phyloP scores from a whole-genome alignment of 768 basidiomycete species.

The Auricularia auricula-judae region DNA sequence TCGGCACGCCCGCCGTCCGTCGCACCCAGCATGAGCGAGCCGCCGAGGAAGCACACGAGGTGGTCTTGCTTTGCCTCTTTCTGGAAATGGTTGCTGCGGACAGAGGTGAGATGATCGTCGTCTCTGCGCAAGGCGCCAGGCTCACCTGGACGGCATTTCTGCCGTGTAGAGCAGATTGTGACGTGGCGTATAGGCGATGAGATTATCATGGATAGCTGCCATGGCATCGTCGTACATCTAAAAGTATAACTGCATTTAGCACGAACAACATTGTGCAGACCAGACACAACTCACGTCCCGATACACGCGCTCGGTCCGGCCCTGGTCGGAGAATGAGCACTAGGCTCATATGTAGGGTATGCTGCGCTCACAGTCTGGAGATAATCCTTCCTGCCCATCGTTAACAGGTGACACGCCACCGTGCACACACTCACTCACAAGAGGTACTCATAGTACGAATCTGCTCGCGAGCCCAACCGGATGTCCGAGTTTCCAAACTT shows the following conservation, averaged over 20 bases:
- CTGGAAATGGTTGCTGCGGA: not conserved
- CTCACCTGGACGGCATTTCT: slow-evolving; percentile 59
- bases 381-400: slow-evolving; percentile 49
- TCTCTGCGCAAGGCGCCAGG: slow-evolving; percentile 17
- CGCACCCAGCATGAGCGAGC: slow-evolving; percentile 84
- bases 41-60: slow-evolving; percentile 89
- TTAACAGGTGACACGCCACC: not conserved
- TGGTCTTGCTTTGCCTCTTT: slow-evolving; percentile 70
- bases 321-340: slow-evolving; percentile 23
- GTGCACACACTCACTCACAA: slow-evolving; percentile 34
- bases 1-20: slow-evolving; percentile 47
- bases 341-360: not conserved
- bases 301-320: slow-evolving; percentile 61
- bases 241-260: not conserved
- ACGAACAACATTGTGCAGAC: not conserved
- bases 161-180: slow-evolving; percentile 65
- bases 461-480: slow-evolving; percentile 82
- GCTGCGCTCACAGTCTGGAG: slow-evolving; percentile 54
- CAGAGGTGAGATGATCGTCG: not conserved
- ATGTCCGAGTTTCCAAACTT: slow-evolving; percentile 57
- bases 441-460: slow-evolving; percentile 90
- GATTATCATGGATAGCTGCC: slow-evolving; percentile 62
- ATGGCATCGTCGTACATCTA: slow-evolving; percentile 90
- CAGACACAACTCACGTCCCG: slow-evolving; percentile 40
- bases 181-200: slow-evolving; percentile 52